Evolutionary conservation across 2,329 filamentous ascomycete genomes (phyloP).

Genomic region (Camillea tinctor): DNA sequence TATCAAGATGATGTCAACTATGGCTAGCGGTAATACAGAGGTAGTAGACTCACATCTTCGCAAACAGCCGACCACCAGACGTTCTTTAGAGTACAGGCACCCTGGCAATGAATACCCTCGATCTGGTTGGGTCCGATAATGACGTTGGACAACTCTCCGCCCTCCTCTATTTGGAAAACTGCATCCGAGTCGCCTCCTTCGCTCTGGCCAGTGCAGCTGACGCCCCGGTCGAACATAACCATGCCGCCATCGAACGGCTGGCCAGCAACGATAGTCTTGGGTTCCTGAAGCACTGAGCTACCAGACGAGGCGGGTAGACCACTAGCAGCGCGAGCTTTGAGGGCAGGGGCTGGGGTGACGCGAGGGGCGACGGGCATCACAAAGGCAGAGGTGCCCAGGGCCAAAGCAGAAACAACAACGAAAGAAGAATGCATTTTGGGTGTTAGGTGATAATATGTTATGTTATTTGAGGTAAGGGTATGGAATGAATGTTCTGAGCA

Average conservation of each 20-base stretch:
- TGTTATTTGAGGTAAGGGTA: not conserved
- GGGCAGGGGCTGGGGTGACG: not conserved
- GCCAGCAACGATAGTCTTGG: constrained; percentile 18
- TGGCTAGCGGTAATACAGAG: not conserved
- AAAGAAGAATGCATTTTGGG: not conserved
- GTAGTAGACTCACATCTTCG: constrained; percentile 38
- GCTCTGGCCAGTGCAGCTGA: constrained; percentile 19
- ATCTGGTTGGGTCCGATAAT: constrained; percentile 46
- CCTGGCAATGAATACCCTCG: constrained; percentile 47
- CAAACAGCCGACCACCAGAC: constrained; percentile 50
- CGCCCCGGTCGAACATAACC: constrained; percentile 22
- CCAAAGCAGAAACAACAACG: not conserved
- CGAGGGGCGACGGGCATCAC: not conserved
- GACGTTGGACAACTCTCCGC: constrained; percentile 45
- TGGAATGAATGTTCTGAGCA: not conserved
- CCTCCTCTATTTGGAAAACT: constrained; percentile 31
- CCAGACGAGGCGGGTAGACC: constrained; percentile 28
- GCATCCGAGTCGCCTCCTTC: constrained; percentile 23
- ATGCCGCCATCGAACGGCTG: constrained; percentile 22
- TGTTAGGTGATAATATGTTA: not conserved
- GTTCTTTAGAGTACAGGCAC: constrained; percentile 38
- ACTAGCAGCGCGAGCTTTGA: not conserved
- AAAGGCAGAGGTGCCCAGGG: not conserved
- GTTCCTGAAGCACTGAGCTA: constrained; percentile 21
- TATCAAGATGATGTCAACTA: not conserved